A percentile compares a stretch with the other conserved stretches of the same genome.
Conservation (phyloP, 2,329 filamentous ascomycete species). For the Penicillium sp. region DNA sequence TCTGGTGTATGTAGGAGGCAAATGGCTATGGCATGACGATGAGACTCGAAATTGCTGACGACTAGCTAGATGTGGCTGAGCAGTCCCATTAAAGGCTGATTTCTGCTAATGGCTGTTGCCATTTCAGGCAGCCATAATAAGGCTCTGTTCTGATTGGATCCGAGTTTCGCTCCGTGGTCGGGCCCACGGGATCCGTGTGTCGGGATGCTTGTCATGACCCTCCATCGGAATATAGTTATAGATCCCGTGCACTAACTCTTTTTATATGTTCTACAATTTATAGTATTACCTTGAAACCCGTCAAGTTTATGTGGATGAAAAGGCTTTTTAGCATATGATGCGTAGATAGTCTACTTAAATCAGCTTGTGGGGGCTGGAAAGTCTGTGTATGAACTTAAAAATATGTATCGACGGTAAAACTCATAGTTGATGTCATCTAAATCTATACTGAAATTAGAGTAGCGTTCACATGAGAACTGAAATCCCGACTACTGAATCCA, state of each 20-base stretch:
- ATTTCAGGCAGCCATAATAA: neutral
- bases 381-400: too few relatives aligned
- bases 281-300: too few relatives aligned
- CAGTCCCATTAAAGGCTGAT: neutral
- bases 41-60: neutral
- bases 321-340: too few relatives aligned
- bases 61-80: neutral
- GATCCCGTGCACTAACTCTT: too few relatives aligned
- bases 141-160: neutral
- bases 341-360: too few relatives aligned
- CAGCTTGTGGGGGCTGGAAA: too few relatives aligned
- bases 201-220: neutral
- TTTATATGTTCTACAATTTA: too few relatives aligned
- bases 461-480: slow-evolving; percentile 3
- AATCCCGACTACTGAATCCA: slow-evolving; percentile 12
- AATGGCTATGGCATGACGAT: too few relatives aligned
- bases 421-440: neutral
- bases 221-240: too few relatives aligned
- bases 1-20: neutral
- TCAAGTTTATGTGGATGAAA: neutral
- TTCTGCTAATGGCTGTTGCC: neutral
- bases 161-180: neutral
- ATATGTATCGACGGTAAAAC: neutral
- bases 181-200: neutral
- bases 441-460: slow-evolving; percentile 6